These are phyloP conservation scores for Pseudophaeomoniella oleicola DNA, from an alignment of 2,329 filamentous ascomycete species.

Conservation along the genomic window DNA sequence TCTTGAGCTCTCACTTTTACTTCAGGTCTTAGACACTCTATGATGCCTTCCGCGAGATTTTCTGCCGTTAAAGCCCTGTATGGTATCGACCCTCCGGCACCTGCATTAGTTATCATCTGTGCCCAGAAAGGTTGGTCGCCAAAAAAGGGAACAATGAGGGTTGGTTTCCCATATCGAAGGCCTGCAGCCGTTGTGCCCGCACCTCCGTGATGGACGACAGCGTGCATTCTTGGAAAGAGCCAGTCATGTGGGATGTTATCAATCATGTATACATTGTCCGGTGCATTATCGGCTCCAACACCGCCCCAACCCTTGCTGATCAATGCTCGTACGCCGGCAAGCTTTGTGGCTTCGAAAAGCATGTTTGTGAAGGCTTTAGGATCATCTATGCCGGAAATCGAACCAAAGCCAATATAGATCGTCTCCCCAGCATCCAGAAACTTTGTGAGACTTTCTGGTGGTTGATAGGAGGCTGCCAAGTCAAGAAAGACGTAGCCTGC, in stretches of 20 bases:
- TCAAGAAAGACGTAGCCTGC: conserved; percentile 42
- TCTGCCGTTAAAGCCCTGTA: conserved; percentile 19
- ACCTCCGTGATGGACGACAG: conserved; percentile 22
- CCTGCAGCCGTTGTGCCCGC: conserved; percentile 23
- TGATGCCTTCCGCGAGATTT: conserved; percentile 22
- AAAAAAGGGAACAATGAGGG: conserved; percentile 26
- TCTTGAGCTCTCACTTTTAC: conserved; percentile 16
- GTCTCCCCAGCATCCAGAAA: conserved; percentile 16
- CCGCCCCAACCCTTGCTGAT: conserved; percentile 23
- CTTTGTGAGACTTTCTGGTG: conserved; percentile 21
- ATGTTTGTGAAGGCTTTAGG: conserved; percentile 18
- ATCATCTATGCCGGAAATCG: conserved; percentile 21
- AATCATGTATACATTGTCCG: conserved; percentile 18
- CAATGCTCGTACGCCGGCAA: conserved; percentile 19
- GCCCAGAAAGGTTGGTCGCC: conserved; percentile 34
- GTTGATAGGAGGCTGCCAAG: conserved; percentile 27
- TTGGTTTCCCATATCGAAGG: conserved; percentile 20
- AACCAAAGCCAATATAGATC: conserved; percentile 22
- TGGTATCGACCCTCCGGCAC: conserved; percentile 25
- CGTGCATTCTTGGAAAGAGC: conserved; percentile 21
- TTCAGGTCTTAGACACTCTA: conserved; percentile 18
- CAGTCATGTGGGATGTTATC: conserved; percentile 23
- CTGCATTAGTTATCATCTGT: conserved; percentile 24
- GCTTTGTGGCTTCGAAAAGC: conserved; percentile 19
- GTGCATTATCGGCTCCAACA: conserved; percentile 16